These are phyloP conservation scores for Hypoxylon sp. DNA, from an alignment of 2,329 filamentous ascomycete species.

Conservation along the genomic window DNA sequence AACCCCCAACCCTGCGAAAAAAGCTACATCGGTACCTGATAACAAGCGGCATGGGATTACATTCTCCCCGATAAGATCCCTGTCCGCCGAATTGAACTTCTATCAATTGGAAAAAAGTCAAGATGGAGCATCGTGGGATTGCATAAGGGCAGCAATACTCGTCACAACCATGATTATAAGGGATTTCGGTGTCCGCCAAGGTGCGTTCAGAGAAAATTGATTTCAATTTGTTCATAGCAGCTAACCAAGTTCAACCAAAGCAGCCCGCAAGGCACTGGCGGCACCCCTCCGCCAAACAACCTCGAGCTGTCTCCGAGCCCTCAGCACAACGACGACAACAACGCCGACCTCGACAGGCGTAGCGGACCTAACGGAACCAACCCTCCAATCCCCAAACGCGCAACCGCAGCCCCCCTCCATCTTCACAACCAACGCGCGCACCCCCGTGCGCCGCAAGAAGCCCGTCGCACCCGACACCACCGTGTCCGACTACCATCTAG, in stretches of 20 bases:
- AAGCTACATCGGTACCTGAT: constrained; percentile 2
- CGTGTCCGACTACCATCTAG: constrained; percentile 50
- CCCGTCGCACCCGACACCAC: constrained; percentile 42
- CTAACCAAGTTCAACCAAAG: constrained; percentile 27
- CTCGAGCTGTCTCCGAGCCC: constrained; percentile 53
- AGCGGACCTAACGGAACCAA: constrained; percentile 37
- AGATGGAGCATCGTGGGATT: constrained; percentile 21
- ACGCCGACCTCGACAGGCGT: constrained; percentile 34
- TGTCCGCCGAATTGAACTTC: constrained; percentile 8
- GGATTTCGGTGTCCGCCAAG: constrained; percentile 45
- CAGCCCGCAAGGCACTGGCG: constrained; percentile 64
- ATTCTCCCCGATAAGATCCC: constrained; percentile 16
- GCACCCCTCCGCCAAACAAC: constrained; percentile 49
- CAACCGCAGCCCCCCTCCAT: constrained; percentile 39
- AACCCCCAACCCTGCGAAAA: too few relatives aligned
- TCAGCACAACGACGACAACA: constrained; percentile 48
- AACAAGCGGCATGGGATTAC: constrained; percentile 16
- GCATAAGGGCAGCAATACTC: constrained; percentile 9
- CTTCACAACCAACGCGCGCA: constrained; percentile 38
- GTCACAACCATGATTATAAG: constrained; percentile 46
- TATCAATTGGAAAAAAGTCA: constrained; percentile 33
- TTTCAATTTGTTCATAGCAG: constrained; percentile 24
- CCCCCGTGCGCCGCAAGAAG: constrained; percentile 33
- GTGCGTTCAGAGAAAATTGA: constrained; percentile 36
- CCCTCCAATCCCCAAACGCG: constrained; percentile 32